These are phyloP conservation scores for Monilinia fructicola DNA, from an alignment of 2,329 filamentous ascomycete genomes.

Conservation along the genomic window DNA sequence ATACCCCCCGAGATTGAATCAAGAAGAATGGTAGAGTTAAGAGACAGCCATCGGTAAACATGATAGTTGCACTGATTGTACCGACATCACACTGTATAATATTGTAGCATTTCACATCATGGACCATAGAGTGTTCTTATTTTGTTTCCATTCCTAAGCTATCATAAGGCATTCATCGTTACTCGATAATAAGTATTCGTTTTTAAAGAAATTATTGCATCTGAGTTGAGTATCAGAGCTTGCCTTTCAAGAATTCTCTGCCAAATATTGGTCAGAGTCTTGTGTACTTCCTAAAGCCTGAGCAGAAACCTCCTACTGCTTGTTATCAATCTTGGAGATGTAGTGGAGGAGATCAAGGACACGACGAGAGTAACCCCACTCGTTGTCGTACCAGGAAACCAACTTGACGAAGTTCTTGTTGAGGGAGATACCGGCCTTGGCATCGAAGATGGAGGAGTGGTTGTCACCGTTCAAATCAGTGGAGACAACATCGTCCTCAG, in stretches of 20 bases:
- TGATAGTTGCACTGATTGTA: neutral
- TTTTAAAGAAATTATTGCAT: conserved; percentile 22
- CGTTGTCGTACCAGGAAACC: conserved; percentile 95
- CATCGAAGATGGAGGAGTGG: conserved; percentile 97
- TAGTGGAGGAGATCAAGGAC: conserved; percentile 79
- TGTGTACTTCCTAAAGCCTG: conserved; percentile 27
- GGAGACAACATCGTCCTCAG: conserved; percentile 95
- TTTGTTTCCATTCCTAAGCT: conserved; percentile 23
- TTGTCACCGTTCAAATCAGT: conserved; percentile 89
- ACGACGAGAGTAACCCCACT: conserved; percentile 99
- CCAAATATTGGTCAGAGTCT: conserved; percentile 37
- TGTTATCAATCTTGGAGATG: conserved; percentile 72
- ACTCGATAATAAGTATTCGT: conserved; percentile 19
- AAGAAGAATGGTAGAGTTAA: neutral
- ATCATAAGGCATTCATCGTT: conserved; percentile 27
- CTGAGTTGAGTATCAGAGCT: conserved; percentile 32
- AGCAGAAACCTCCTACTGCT: conserved; percentile 38
- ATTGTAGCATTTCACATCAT: conserved; percentile 7
- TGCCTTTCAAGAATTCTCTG: conserved; percentile 39
- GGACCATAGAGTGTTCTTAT: conserved; percentile 10
- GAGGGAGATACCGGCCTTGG: conserved; percentile 97
- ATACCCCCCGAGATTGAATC: neutral
- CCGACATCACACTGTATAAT: neutral
- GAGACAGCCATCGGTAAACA: neutral
- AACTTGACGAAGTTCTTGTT: conserved; percentile 99